phyloP scores from a whole-genome alignment of 306 rosid species.

The Potentilla sterilis region DNA sequence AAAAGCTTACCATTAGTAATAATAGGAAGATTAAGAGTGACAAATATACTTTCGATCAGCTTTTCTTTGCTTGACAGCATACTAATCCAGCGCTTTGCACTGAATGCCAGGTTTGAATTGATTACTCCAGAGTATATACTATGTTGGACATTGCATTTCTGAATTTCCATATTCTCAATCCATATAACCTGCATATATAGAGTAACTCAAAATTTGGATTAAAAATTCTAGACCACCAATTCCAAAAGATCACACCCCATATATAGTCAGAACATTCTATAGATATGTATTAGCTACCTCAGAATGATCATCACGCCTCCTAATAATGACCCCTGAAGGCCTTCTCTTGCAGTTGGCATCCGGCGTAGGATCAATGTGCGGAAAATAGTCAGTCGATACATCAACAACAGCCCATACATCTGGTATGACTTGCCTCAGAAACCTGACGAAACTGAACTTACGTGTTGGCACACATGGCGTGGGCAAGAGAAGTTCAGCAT shows the following conservation, averaged over 20 bases:
- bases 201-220: background rate
- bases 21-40: background rate
- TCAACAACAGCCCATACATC: constrained; percentile 25
- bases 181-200: constrained; percentile 25
- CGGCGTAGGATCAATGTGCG: background rate
- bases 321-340: constrained; percentile 34
- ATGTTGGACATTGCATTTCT: background rate
- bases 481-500: constrained; percentile 32
- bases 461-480: constrained; percentile 24
- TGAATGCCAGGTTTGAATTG: constrained; percentile 20
- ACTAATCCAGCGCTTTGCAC: constrained; percentile 17
- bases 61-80: background rate
- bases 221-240: background rate
- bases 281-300: constrained; percentile 23
- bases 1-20: background rate
- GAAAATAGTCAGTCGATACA: constrained; percentile 29
- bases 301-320: constrained; percentile 7
- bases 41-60: background rate
- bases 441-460: constrained; percentile 27
- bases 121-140: constrained; percentile 3
- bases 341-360: constrained; percentile 17
- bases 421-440: background rate
- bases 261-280: background rate
- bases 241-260: too few species aligned
- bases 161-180: constrained; percentile 34